These are phyloP conservation scores for Echeveria elegans DNA, from an alignment of 164 flowering plant species.

Conservation along the genomic window DNA sequence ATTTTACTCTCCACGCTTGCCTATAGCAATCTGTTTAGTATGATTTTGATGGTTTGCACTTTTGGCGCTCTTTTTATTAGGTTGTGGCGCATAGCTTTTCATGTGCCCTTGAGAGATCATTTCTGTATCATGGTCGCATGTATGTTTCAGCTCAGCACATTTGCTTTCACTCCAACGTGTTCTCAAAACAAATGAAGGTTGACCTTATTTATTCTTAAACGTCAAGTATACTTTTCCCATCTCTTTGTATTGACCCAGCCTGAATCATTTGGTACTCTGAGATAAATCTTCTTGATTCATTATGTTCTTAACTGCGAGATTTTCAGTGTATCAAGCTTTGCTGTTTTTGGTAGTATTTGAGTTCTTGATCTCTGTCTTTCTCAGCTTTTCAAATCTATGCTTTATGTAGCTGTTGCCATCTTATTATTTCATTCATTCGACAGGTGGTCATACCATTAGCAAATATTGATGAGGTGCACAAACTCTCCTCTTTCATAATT, in stretches of 20 bases:
- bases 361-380: not conserved
- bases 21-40: not conserved
- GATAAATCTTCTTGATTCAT: not conserved
- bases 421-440: not conserved
- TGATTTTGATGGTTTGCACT: slow-evolving; percentile 13
- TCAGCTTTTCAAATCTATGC: not conserved
- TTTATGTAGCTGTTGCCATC: not conserved
- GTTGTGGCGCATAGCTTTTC: slow-evolving; percentile 87
- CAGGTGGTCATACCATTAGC: slow-evolving; percentile 87
- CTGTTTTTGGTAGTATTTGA: not conserved
- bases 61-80: slow-evolving; percentile 32
- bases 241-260: not conserved
- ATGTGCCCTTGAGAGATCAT: slow-evolving; percentile 98
- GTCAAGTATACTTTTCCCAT: too few relatives aligned
- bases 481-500: not conserved
- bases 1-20: not conserved
- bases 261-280: not conserved
- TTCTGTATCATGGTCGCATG: slow-evolving; percentile 97
- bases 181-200: slow-evolving; percentile 99
- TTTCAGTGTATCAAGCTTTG: not conserved
- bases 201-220: slow-evolving; percentile 6
- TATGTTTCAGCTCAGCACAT: slow-evolving; percentile 93
- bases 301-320: not conserved
- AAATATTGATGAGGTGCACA: slow-evolving; percentile 84
- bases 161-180: slow-evolving; percentile 96